Conservation (phyloP, 768 basidiomycete genomes). For the Boletus insuetus region DNA sequence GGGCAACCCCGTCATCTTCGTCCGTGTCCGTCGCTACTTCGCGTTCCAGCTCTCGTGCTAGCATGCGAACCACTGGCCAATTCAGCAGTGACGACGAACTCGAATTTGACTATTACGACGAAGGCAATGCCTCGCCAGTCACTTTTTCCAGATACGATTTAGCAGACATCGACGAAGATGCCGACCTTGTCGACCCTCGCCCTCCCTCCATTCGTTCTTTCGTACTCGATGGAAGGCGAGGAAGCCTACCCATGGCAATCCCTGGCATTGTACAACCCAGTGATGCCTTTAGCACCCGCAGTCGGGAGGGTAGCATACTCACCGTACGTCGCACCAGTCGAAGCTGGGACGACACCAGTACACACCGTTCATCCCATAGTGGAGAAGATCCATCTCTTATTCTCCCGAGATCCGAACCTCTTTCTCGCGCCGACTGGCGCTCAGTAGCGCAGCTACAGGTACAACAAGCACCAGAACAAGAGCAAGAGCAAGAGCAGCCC, state of each 20-base stretch:
- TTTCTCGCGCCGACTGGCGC: constrained; percentile 48
- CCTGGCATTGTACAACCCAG: constrained; percentile 34
- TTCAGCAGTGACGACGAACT: constrained; percentile 50
- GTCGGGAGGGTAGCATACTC: constrained; percentile 55
- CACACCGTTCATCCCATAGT: constrained; percentile 15
- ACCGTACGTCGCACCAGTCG: constrained; percentile 61
- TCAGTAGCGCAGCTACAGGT: constrained; percentile 40
- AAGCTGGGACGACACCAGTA: constrained; percentile 50
- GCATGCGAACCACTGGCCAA: constrained; percentile 35
- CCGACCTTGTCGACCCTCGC: constrained; percentile 24
- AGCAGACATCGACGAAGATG: constrained; percentile 32
- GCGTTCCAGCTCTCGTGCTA: constrained; percentile 32
- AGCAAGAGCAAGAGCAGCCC: not conserved
- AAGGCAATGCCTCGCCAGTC: constrained; percentile 37
- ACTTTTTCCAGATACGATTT: constrained; percentile 42
- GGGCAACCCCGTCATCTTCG: constrained; percentile 39
- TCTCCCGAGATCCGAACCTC: constrained; percentile 49
- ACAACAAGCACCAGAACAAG: constrained; percentile 12
- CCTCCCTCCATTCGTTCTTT: constrained; percentile 25
- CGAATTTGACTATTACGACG: constrained; percentile 39
- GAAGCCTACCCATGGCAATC: constrained; percentile 63
- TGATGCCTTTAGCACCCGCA: constrained; percentile 34
- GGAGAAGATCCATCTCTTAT: constrained; percentile 22
- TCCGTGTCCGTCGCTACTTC: constrained; percentile 42
- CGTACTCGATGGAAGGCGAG: constrained; percentile 37